phyloP scores from a whole-genome alignment of 116 monocot genomes.

The Iris pallida region DNA sequence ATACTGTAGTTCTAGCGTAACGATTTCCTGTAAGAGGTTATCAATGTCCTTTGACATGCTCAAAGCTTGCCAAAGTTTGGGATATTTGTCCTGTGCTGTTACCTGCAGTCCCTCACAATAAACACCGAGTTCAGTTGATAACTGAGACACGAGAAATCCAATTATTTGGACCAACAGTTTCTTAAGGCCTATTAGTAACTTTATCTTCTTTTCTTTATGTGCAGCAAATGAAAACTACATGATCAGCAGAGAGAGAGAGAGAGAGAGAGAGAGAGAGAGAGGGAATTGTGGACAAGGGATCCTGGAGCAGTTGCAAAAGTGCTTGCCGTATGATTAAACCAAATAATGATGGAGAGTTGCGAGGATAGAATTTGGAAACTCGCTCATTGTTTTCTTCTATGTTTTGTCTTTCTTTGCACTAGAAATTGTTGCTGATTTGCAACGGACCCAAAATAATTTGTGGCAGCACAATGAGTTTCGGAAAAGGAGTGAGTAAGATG shows the following conservation, averaged over 20 bases:
- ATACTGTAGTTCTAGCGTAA: too few relatives aligned
- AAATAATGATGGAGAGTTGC: not conserved
- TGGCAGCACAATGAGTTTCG: not conserved
- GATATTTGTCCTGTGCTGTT: too few relatives aligned
- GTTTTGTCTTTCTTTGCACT: conserved; percentile 3
- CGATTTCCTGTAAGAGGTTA: too few relatives aligned
- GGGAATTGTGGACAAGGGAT: not conserved
- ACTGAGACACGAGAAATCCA: too few relatives aligned
- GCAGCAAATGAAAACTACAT: conserved; percentile 14
- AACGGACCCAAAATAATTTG: not conserved
- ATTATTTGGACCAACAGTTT: too few relatives aligned
- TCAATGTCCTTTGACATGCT: too few relatives aligned
- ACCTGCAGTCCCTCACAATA: too few relatives aligned
- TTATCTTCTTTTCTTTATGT: not conserved
- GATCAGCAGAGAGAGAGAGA: not conserved
- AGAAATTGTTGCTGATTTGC: conserved; percentile 7
- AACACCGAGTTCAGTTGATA: too few relatives aligned
- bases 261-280: not conserved
- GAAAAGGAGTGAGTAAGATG: not conserved
- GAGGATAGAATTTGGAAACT: not conserved
- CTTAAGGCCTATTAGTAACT: too few relatives aligned
- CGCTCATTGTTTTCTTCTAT: conserved; percentile 10
- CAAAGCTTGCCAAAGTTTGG: too few relatives aligned
- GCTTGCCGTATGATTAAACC: not conserved
- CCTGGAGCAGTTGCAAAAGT: not conserved